Conservation (phyloP, 495 filamentous ascomycete species). For the Penicillium riverlandense region DNA sequence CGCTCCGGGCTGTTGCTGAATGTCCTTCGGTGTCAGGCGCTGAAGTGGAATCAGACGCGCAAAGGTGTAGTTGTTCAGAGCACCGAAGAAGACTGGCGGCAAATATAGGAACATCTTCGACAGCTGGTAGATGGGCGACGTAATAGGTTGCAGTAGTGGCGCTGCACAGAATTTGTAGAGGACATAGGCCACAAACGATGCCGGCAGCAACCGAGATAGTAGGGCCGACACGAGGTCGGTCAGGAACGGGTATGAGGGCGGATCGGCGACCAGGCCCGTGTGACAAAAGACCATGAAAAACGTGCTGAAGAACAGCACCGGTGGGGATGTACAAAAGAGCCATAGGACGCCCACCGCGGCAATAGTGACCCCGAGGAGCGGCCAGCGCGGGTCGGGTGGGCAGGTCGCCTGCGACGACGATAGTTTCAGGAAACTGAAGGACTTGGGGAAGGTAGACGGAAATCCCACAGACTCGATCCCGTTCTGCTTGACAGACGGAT, state of each 20-base stretch:
- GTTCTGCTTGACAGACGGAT: conserved; percentile 48
- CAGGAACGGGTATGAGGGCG: conserved; percentile 50
- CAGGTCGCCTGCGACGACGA: conserved; percentile 33
- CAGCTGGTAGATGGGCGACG: conserved; percentile 49
- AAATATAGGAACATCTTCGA: conserved; percentile 72
- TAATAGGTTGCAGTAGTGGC: conserved; percentile 47
- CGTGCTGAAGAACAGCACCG: conserved; percentile 62
- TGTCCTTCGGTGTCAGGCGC: conserved; percentile 68
- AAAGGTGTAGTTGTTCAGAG: conserved; percentile 78
- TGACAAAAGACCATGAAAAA: conserved; percentile 72
- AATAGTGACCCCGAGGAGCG: conserved; percentile 64
- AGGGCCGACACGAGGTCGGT: conserved; percentile 59
- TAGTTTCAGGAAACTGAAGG: conserved; percentile 57
- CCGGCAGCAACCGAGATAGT: conserved; percentile 68
- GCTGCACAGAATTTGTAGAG: conserved; percentile 62
- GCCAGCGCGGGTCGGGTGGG: conserved; percentile 61
- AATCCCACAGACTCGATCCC: conserved; percentile 64
- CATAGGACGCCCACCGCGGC: conserved; percentile 59
- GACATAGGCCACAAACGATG: conserved; percentile 66
- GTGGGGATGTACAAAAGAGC: conserved; percentile 59
- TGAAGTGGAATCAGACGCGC: conserved; percentile 71
- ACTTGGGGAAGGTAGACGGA: conserved; percentile 69
- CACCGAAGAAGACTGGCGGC: conserved; percentile 68
- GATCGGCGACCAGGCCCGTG: conserved; percentile 72
- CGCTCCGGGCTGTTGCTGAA: conserved; percentile 71